Percentiles rank a stretch among this genome's conserved stretches.
Conservation (phyloP, 345 rosid species). For the Xanthoceras sorbifolium region DNA sequence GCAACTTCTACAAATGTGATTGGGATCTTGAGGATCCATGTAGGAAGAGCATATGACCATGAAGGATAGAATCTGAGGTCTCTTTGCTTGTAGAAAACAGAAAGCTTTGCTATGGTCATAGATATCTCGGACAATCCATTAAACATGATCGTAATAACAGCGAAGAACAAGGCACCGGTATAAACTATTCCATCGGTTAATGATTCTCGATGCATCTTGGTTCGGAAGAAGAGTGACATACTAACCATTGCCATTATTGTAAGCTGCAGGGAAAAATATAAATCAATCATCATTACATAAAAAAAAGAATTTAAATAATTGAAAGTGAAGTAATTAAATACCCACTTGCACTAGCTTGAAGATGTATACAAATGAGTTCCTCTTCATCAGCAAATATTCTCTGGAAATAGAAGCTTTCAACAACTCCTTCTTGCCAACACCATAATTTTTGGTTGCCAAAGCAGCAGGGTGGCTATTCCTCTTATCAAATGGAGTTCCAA, state of each 20-base stretch:
- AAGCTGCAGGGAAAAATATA: constrained; percentile 36
- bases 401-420: constrained; percentile 54
- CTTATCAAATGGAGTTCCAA: constrained; percentile 50
- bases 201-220: constrained; percentile 50
- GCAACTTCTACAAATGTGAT: constrained; percentile 63
- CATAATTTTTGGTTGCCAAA: constrained; percentile 46
- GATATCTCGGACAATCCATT: constrained; percentile 74
- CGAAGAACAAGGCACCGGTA: constrained; percentile 66
- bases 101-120: constrained; percentile 79
- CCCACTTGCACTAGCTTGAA: constrained; percentile 55
- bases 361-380: constrained; percentile 52
- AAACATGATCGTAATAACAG: constrained; percentile 52
- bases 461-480: constrained; percentile 61
- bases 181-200: constrained; percentile 51
- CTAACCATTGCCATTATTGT: constrained; percentile 34
- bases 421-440: constrained; percentile 52
- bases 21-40: constrained; percentile 84
- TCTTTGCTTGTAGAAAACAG: constrained; percentile 85
- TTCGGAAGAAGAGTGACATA: constrained; percentile 66
- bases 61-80: constrained; percentile 74
- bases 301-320: not conserved
- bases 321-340: constrained; percentile 1
- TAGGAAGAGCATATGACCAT: constrained; percentile 77
- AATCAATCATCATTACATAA: constrained; percentile 6
- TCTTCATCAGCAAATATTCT: constrained; percentile 61